These are phyloP conservation scores for Parastagonospora nodorum DNA, from an alignment of 2,329 filamentous ascomycete species.

Conservation along the genomic window DNA sequence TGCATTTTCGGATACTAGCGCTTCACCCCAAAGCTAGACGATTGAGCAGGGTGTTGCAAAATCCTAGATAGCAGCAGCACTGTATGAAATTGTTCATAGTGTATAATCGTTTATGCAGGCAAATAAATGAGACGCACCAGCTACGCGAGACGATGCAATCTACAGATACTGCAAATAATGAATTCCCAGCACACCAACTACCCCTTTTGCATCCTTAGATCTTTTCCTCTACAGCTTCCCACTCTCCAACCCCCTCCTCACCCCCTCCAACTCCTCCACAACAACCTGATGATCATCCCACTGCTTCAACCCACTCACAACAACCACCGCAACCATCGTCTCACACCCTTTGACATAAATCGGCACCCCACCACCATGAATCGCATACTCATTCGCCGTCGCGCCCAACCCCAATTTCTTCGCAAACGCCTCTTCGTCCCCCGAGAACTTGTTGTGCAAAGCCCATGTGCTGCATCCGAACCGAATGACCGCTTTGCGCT, in stretches of 20 bases:
- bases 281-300: slow-evolving; percentile 79
- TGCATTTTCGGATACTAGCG: too few species aligned
- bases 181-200: not conserved
- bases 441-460: slow-evolving; percentile 68
- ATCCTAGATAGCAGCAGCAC: too few species aligned
- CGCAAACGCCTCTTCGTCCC: slow-evolving; percentile 68
- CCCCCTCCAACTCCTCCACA: slow-evolving; percentile 56
- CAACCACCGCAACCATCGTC: slow-evolving; percentile 72
- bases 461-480: slow-evolving; percentile 73
- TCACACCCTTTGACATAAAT: slow-evolving; percentile 73
- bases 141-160: too few species aligned
- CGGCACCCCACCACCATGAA: slow-evolving; percentile 77
- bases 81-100: too few species aligned
- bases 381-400: slow-evolving; percentile 67
- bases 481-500: slow-evolving; percentile 73
- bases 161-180: too few species aligned
- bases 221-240: not conserved
- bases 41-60: too few species aligned
- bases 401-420: slow-evolving; percentile 64
- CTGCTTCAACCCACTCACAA: slow-evolving; percentile 79
- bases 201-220: not conserved
- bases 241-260: slow-evolving; percentile 17
- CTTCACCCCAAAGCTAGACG: too few species aligned
- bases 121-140: too few species aligned
- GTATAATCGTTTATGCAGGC: too few species aligned